A percentile compares a stretch with the other conserved stretches of the same genome.
Conservation (phyloP, 2,329 filamentous ascomycete species). For the Coleophoma cylindrospora region DNA sequence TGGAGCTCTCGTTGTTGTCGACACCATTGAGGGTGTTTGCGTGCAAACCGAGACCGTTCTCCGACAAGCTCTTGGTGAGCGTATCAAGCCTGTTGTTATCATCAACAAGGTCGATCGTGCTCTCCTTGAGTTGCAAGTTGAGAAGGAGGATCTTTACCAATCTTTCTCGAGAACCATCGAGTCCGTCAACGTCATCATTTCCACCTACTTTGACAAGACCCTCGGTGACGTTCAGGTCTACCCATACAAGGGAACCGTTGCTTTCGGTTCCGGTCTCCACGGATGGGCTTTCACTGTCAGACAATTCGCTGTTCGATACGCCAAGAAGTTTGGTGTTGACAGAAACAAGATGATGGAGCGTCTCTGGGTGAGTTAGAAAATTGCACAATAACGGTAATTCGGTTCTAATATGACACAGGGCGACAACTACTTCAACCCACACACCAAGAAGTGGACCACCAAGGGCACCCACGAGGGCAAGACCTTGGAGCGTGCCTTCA, state of each 20-base stretch:
- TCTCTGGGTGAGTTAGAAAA: constrained; percentile 73
- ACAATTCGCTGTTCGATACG: constrained; percentile 92
- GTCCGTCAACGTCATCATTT: constrained; percentile 99
- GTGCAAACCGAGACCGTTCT: constrained; percentile 99
- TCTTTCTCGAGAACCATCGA: constrained; percentile 99
- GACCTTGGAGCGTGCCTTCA: constrained; percentile 95
- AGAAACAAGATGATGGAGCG: constrained; percentile 99
- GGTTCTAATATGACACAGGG: constrained; percentile 44
- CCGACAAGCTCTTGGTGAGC: constrained; percentile 97
- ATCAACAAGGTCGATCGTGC: constrained; percentile 99
- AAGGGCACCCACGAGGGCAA: constrained; percentile 77
- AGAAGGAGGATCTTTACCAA: constrained; percentile 99
- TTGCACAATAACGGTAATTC: neutral
- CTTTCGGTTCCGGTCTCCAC: constrained; percentile 99
- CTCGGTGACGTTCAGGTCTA: constrained; percentile 99
- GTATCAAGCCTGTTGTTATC: constrained; percentile 98
- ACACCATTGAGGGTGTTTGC: constrained; percentile 99
- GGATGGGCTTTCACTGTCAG: constrained; percentile 99
- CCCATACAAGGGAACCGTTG: constrained; percentile 94
- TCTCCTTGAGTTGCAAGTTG: constrained; percentile 96
- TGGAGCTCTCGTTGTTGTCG: constrained; percentile 98
- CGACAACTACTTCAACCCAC: constrained; percentile 99
- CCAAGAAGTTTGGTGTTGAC: constrained; percentile 99
- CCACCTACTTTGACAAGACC: constrained; percentile 95
- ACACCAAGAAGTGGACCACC: constrained; percentile 99